phyloP scores from a whole-genome alignment of 23 red algal species.

The Gracilaria gracilis region DNA sequence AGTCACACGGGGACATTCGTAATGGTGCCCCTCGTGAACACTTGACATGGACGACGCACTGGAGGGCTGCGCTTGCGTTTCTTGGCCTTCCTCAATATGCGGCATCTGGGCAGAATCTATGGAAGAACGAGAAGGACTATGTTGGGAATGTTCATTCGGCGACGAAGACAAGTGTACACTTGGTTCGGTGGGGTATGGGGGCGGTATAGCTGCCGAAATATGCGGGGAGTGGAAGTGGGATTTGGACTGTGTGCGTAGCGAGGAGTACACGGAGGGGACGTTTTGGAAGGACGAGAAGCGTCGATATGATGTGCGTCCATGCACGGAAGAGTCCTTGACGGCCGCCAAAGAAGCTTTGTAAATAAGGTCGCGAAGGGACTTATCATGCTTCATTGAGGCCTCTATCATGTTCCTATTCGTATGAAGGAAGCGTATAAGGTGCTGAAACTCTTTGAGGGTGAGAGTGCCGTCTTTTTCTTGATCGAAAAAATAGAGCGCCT shows the following conservation, averaged over 20 bases:
- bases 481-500: slow-evolving; percentile 86
- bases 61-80: slow-evolving; percentile 1
- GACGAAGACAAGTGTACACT: too few relatives aligned
- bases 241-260: too few relatives aligned
- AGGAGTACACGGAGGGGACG: slow-evolving; percentile 72
- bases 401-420: too few relatives aligned
- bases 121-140: slow-evolving; percentile 2
- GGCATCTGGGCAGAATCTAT: not conserved
- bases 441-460: slow-evolving; percentile 63
- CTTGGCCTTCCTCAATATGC: not conserved
- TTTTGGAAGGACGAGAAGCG: slow-evolving; percentile 75
- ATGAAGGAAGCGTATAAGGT: slow-evolving; percentile 77
- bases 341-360: slow-evolving; percentile 51
- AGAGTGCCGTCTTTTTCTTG: slow-evolving; percentile 70
- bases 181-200: too few relatives aligned
- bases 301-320: slow-evolving; percentile 71
- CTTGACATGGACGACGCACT: slow-evolving; percentile 28
- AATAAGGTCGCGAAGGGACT: too few relatives aligned
- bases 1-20: not conserved
- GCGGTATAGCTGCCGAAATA: too few relatives aligned
- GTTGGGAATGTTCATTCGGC: slow-evolving; percentile 19
- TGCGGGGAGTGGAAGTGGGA: too few relatives aligned
- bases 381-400: too few relatives aligned
- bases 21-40: slow-evolving; percentile 22
- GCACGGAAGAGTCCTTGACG: slow-evolving; percentile 74